These are phyloP conservation scores for Halophytophthora polymorphica DNA, from an alignment of 352 stramenopile genomes.

Conservation along the genomic window DNA sequence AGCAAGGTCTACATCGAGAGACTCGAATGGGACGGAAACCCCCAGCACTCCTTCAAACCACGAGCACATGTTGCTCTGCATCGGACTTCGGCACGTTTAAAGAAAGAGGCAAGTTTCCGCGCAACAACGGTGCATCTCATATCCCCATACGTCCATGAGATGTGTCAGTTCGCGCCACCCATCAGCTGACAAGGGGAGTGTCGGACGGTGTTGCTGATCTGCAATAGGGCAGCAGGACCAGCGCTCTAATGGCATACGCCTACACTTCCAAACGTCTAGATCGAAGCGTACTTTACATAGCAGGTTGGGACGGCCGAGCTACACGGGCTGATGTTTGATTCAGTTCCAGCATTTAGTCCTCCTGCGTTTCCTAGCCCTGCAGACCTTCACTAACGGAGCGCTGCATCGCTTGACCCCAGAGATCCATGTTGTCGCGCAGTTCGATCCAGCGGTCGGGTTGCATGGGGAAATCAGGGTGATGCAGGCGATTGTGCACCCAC, in stretches of 20 bases:
- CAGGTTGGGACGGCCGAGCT: too few species aligned
- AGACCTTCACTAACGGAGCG: constrained; percentile 22
- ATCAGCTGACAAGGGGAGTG: constrained; percentile 18
- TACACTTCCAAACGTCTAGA: neutral
- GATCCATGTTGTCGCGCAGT: constrained; percentile 25
- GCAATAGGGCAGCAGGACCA: too few species aligned
- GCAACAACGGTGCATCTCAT: constrained; percentile 19
- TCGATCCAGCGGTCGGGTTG: constrained; percentile 18
- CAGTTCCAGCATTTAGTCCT: too few species aligned
- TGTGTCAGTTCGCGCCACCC: constrained; percentile 19
- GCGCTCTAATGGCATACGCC: neutral
- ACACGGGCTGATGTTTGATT: too few species aligned
- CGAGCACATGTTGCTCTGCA: too few species aligned
- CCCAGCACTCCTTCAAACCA: too few species aligned
- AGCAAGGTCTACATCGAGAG: too few species aligned
- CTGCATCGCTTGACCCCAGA: constrained; percentile 24
- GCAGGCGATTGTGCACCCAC: constrained; percentile 27
- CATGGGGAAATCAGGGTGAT: constrained; percentile 19
- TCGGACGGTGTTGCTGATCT: too few species aligned
- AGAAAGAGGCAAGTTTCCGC: constrained; percentile 19
- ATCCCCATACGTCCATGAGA: constrained; percentile 27
- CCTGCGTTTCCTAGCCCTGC: neutral
- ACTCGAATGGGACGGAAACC: too few species aligned
- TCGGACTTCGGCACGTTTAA: too few species aligned
- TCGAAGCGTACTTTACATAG: too few species aligned